Evolutionary conservation across 345 rosid genomes (phyloP).

Genomic region (Alliaria petiolata): DNA sequence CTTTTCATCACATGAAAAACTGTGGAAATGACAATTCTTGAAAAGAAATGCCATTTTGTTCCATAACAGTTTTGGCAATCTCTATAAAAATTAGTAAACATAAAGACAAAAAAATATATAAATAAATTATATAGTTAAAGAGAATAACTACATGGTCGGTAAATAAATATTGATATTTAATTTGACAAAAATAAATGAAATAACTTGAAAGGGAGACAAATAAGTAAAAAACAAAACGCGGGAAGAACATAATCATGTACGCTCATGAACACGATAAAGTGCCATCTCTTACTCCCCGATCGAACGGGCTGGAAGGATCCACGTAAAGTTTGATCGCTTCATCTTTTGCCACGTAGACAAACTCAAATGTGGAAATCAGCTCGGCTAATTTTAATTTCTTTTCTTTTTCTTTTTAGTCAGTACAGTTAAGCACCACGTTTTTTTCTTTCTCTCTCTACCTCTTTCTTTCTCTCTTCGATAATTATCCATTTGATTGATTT

Average conservation of each 20-base stretch:
- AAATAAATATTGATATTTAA: too few species aligned
- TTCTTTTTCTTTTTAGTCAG: not conserved
- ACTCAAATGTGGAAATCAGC: not conserved
- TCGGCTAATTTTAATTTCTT: not conserved
- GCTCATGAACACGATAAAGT: not conserved
- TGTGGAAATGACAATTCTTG: not conserved
- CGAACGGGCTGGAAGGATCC: not conserved
- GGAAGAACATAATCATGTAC: too few species aligned
- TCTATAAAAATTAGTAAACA: not conserved
- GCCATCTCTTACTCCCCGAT: not conserved
- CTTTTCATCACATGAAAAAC: not conserved
- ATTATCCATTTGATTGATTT: not conserved
- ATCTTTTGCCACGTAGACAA: not conserved
- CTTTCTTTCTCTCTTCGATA: not conserved
- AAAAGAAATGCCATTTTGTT: not conserved
- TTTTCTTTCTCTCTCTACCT: not conserved
- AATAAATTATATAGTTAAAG: too few species aligned
- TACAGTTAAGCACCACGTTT: too few species aligned
- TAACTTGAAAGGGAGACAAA: too few species aligned
- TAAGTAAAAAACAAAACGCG: not conserved
- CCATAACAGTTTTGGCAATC: not conserved
- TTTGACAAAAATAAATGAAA: too few species aligned
- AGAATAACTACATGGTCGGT: too few species aligned
- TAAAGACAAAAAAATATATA: not conserved
- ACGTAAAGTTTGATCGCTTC: not conserved